Evolutionary conservation across 2,329 filamentous ascomycete genomes (phyloP).

Genomic region (Diplodia scrobiculata): DNA sequence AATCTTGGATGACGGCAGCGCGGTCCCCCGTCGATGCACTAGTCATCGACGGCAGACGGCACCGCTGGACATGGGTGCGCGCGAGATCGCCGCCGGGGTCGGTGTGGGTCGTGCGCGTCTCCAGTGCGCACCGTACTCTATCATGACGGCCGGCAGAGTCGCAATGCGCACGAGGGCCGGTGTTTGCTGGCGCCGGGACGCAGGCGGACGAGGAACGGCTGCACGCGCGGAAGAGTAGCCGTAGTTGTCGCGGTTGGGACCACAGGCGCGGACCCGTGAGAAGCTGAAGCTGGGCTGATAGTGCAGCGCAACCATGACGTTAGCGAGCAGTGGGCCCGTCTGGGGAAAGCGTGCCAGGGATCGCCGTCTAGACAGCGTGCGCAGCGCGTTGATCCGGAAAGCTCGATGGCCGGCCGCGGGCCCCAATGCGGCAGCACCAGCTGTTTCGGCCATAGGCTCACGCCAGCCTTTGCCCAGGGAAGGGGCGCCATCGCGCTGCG

Average conservation of each 20-base stretch:
- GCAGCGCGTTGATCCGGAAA: neutral
- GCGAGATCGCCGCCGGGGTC: slow-evolving; percentile 19
- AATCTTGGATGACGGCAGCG: slow-evolving; percentile 22
- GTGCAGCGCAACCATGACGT: slow-evolving; percentile 16
- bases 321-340: slow-evolving; percentile 16
- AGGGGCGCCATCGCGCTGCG: slow-evolving; percentile 10
- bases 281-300: neutral
- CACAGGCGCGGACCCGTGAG: neutral
- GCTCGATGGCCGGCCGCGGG: neutral
- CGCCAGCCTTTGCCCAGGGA: slow-evolving; percentile 13
- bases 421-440: slow-evolving; percentile 18
- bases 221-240: neutral
- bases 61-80: slow-evolving; percentile 8
- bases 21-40: slow-evolving; percentile 3
- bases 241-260: neutral
- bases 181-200: neutral
- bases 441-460: slow-evolving; percentile 18
- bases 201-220: neutral
- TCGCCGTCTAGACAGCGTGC: neutral
- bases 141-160: too few species aligned
- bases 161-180: neutral
- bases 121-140: neutral
- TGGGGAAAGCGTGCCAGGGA: slow-evolving; percentile 17
- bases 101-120: neutral
- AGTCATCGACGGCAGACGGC: slow-evolving; percentile 16